phyloP scores from a whole-genome alignment of 2,329 filamentous ascomycete genomes.

The Microsporum audouinii region DNA sequence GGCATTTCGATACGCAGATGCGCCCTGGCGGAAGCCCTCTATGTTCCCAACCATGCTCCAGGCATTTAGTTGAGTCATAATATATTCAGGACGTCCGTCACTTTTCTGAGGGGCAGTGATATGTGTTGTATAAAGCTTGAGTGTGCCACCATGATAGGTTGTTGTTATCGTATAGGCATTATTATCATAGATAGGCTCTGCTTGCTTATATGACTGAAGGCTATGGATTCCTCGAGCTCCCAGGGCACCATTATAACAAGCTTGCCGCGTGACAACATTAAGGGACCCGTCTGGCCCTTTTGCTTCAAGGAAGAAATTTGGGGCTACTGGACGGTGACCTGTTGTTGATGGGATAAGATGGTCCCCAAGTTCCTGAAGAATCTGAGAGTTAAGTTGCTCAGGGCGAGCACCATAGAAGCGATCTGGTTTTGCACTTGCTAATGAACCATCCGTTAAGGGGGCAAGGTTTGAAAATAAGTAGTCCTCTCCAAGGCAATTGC shows the following conservation, averaged over 20 bases:
- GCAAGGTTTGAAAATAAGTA: slow-evolving; percentile 28
- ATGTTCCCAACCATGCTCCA: slow-evolving; percentile 21
- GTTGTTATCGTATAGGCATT: slow-evolving; percentile 31
- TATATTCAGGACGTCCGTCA: slow-evolving; percentile 6
- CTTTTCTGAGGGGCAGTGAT: neutral
- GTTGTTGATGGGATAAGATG: slow-evolving; percentile 23
- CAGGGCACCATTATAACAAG: slow-evolving; percentile 29
- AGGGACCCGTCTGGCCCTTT: slow-evolving; percentile 28
- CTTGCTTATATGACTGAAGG: slow-evolving; percentile 28
- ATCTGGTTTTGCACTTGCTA: slow-evolving; percentile 20
- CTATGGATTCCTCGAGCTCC: slow-evolving; percentile 30
- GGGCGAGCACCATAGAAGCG: slow-evolving; percentile 23
- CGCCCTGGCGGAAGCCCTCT: slow-evolving; percentile 27
- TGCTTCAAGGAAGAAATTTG: slow-evolving; percentile 35
- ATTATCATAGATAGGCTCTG: slow-evolving; percentile 28
- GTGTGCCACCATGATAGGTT: slow-evolving; percentile 6
- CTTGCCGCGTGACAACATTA: slow-evolving; percentile 26
- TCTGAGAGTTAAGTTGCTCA: slow-evolving; percentile 19
- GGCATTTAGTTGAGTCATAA: slow-evolving; percentile 14
- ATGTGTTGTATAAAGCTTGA: slow-evolving; percentile 10
- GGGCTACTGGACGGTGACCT: slow-evolving; percentile 22
- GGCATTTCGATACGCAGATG: slow-evolving; percentile 31
- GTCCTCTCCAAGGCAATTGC: slow-evolving; percentile 16
- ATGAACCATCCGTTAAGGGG: slow-evolving; percentile 25
- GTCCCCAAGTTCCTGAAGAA: slow-evolving; percentile 18